These are phyloP conservation scores for Quercus parvula DNA, from an alignment of 306 rosid genomes.

Conservation along the genomic window DNA sequence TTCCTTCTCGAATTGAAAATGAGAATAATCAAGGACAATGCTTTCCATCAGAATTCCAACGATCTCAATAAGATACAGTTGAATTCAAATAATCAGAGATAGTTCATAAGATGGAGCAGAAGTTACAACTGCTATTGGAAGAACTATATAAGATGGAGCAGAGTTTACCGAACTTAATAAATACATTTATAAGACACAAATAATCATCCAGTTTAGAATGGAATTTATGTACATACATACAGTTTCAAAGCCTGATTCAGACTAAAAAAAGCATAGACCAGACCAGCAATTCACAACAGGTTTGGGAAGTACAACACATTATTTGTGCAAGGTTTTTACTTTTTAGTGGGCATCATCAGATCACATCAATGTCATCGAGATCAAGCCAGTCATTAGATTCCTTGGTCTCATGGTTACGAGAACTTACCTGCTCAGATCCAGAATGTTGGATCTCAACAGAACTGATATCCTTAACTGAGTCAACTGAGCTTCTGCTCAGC, in stretches of 20 bases:
- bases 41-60: neutral
- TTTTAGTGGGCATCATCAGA: constrained; percentile 33
- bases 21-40: no score
- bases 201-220: constrained; percentile 33
- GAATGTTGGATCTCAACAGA: constrained; percentile 42
- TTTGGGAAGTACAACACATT: constrained; percentile 24
- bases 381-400: constrained; percentile 94
- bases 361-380: constrained; percentile 77
- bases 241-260: constrained; percentile 39
- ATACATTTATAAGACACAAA: constrained; percentile 25
- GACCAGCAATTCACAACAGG: constrained; percentile 54
- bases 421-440: constrained; percentile 57
- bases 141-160: constrained; percentile 18
- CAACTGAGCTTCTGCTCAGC: constrained; percentile 61
- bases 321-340: constrained; percentile 18
- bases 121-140: constrained; percentile 19
- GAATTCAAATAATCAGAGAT: neutral
- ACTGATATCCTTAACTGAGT: constrained; percentile 62
- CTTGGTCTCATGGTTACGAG: constrained; percentile 55
- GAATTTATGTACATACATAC: constrained; percentile 54
- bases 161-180: constrained; percentile 24
- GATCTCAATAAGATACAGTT: neutral
- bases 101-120: constrained; percentile 19
- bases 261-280: constrained; percentile 39
- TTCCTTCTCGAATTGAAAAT: neutral